phyloP scores from a whole-genome alignment of 768 basidiomycete genomes.

The Suillus ampliporus region DNA sequence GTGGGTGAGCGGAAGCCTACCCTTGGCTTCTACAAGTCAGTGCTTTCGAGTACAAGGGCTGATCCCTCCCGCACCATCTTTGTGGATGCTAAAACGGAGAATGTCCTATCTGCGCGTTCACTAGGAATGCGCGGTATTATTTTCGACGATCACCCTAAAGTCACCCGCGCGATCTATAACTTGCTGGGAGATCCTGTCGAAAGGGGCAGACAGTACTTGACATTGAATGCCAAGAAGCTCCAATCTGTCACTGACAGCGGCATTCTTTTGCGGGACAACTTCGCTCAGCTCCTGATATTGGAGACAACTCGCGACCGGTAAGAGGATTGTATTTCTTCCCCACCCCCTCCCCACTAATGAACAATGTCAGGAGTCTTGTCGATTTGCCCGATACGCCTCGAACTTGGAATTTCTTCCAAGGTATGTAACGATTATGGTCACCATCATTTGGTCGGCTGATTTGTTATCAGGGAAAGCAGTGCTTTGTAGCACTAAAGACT shows the following conservation, averaged over 20 bases:
- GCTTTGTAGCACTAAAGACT: slow-evolving; percentile 53
- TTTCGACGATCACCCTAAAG: slow-evolving; percentile 47
- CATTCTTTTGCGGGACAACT: slow-evolving; percentile 53
- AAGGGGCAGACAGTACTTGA: slow-evolving; percentile 49
- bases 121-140: slow-evolving; percentile 61
- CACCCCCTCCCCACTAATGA: slow-evolving; percentile 2
- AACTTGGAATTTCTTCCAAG: slow-evolving; percentile 63
- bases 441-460: slow-evolving; percentile 7
- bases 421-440: slow-evolving; percentile 23
- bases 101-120: slow-evolving; percentile 61
- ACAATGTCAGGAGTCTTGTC: slow-evolving; percentile 46
- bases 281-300: slow-evolving; percentile 62
- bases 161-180: slow-evolving; percentile 53
- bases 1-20: slow-evolving; percentile 62
- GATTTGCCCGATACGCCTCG: slow-evolving; percentile 43
- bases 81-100: slow-evolving; percentile 65
- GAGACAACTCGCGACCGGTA: slow-evolving; percentile 55
- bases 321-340: slow-evolving; percentile 17
- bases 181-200: slow-evolving; percentile 51
- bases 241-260: slow-evolving; percentile 52
- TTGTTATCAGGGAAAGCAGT: slow-evolving; percentile 38
- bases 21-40: slow-evolving; percentile 56
- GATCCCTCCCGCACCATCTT: slow-evolving; percentile 57
- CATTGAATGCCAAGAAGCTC: slow-evolving; percentile 44
- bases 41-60: slow-evolving; percentile 47